Percentiles rank a stretch among this genome's conserved stretches.
phyloP scores from a whole-genome alignment of 352 stramenopile genomes.

The Pythium phragmitis region DNA sequence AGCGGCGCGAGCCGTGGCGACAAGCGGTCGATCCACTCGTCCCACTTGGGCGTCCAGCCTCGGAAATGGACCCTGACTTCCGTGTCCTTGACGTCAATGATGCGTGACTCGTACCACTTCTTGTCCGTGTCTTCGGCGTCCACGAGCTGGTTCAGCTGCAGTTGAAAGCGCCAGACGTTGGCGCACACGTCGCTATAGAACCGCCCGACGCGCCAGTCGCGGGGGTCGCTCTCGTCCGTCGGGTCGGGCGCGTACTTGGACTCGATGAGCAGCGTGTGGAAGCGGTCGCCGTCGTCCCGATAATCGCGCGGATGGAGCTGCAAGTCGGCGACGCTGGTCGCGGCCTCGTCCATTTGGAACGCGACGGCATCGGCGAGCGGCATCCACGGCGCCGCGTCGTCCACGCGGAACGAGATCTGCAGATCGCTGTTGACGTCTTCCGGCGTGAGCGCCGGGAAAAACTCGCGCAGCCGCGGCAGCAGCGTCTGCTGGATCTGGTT shows the following conservation, averaged over 20 bases:
- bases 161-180: slow-evolving; percentile 57
- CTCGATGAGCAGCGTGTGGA: slow-evolving; percentile 6
- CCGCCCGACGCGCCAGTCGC: slow-evolving; percentile 49
- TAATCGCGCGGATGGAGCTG: slow-evolving; percentile 59
- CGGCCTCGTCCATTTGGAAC: slow-evolving; percentile 11
- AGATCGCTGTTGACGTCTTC: slow-evolving; percentile 33
- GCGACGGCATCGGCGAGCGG: slow-evolving; percentile 35
- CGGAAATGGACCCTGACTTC: slow-evolving; percentile 94
- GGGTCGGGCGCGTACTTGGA: background rate
- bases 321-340: slow-evolving; percentile 41
- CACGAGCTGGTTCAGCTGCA: slow-evolving; percentile 57
- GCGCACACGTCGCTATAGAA: slow-evolving; percentile 69
- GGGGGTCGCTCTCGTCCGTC: background rate
- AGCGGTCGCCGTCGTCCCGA: slow-evolving; percentile 30
- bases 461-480: slow-evolving; percentile 30
- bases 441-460: slow-evolving; percentile 39
- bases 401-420: slow-evolving; percentile 51
- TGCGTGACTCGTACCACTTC: slow-evolving; percentile 75
- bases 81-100: slow-evolving; percentile 31
- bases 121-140: slow-evolving; percentile 75
- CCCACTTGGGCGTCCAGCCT: slow-evolving; percentile 96
- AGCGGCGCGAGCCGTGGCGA: slow-evolving; percentile 90
- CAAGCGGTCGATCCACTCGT: slow-evolving; percentile 93
- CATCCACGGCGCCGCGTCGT: slow-evolving; percentile 42
- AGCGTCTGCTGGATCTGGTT: slow-evolving; percentile 41